Base-by-base conservation (phyloP, 768 basidiomycete species). In the Suillus americanus region DNA sequence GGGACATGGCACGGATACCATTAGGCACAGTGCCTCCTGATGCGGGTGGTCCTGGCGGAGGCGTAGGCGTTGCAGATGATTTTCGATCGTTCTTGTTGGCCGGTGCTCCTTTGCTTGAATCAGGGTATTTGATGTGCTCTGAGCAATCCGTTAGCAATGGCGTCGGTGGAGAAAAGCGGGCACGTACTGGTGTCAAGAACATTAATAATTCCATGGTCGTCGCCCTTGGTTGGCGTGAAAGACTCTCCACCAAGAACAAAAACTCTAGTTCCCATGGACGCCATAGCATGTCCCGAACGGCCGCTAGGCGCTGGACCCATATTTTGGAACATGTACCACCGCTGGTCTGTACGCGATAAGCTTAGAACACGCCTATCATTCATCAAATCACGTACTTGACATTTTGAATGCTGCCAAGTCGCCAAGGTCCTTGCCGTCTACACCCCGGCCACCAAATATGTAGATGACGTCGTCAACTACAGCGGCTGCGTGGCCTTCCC, bases 261-360 rank as follows among this genome's bases (percentile, higher is more conserved):
- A 5, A 99, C 92, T 66, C 89, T 86, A 56, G 89, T 85, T 37
- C 93, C 94, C 73, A 92, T 89, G 14, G 94, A 89, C 8, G 96
- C 94, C 95, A 99, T 97, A n/a, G 97, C 93, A 77, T 99, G 97
- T 2, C 97, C 97, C 10, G 94, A 96, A 59, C 97, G 86, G 3
- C 94, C 93, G 46, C 83, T 89, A 1, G 97, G 97, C 18, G 94
- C 86, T 20, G 97, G 97, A 0, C 97, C 97, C 97, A 99, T 99
- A 73, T 98, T 97, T 77, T 98, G 95, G 82, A 99, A 99, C 94
- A 96, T 99, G 79, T 96, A 99, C 97, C 97, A 99, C 70, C 97
- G 85, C 72, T 95, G 93, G 77, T 95, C 97, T 98, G 74, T 37
- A 60, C 4, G 20, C 55, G 62, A 16, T 2, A 64, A 35, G 7